Percentiles rank a stretch among this genome's conserved stretches.
Conservation (phyloP, 2,329 filamentous ascomycete genomes). For the Epichloe gansuensis region DNA sequence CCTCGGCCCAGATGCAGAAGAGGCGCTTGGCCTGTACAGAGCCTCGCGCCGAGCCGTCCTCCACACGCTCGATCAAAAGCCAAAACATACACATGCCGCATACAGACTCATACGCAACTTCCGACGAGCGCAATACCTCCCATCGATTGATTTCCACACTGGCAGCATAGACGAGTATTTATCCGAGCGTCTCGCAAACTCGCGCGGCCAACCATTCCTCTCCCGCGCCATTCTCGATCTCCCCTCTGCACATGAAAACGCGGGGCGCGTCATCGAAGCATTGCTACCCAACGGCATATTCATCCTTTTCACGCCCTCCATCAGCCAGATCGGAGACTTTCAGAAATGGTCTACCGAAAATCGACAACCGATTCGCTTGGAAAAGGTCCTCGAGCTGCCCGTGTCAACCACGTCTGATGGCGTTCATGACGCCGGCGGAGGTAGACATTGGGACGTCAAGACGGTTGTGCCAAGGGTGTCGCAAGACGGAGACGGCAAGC, state of each 20-base stretch:
- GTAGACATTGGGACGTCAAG: slow-evolving; percentile 52
- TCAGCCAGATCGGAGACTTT: slow-evolving; percentile 63
- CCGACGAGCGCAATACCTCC: slow-evolving; percentile 54
- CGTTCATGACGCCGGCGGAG: slow-evolving; percentile 34
- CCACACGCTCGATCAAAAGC: slow-evolving; percentile 57
- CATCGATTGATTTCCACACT: slow-evolving; percentile 62
- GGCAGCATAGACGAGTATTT: slow-evolving; percentile 54
- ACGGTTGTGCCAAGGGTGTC: slow-evolving; percentile 23
- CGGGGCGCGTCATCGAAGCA: slow-evolving; percentile 36
- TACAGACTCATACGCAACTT: slow-evolving; percentile 53
- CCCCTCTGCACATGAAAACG: slow-evolving; percentile 43
- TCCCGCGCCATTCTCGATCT: slow-evolving; percentile 63
- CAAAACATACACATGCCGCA: slow-evolving; percentile 50
- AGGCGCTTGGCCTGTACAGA: slow-evolving; percentile 31
- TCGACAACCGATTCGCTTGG: slow-evolving; percentile 39
- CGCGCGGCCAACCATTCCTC: slow-evolving; percentile 45
- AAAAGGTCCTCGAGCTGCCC: slow-evolving; percentile 47
- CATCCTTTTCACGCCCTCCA: slow-evolving; percentile 61
- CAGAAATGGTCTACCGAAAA: slow-evolving; percentile 33
- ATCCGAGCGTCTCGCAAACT: slow-evolving; percentile 31
- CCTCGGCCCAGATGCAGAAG: slow-evolving; percentile 16
- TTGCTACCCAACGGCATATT: slow-evolving; percentile 52
- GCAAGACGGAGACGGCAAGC: slow-evolving; percentile 9
- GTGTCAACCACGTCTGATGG: slow-evolving; percentile 24
- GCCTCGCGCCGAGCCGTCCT: slow-evolving; percentile 52